phyloP scores from a whole-genome alignment of 495 filamentous ascomycete species.

The Hypoxylon rickii region DNA sequence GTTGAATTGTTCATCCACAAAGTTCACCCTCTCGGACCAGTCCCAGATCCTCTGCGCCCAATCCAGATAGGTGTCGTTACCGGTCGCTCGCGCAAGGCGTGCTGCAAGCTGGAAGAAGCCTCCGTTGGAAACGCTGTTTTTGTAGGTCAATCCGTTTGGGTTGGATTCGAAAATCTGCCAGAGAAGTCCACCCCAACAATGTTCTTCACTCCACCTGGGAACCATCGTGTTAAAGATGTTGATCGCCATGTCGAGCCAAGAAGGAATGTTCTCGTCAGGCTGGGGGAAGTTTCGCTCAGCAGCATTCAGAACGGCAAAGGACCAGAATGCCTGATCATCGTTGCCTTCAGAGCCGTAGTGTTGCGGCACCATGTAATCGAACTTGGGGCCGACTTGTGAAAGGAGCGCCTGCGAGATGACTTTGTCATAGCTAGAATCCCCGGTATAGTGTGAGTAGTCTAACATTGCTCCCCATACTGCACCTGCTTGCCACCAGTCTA shows the following conservation, averaged over 20 bases:
- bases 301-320: conserved; percentile 70
- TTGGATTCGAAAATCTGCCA: conserved; percentile 89
- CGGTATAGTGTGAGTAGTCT: conserved; percentile 85
- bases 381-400: conserved; percentile 63
- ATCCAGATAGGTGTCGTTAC: conserved; percentile 63
- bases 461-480: conserved; percentile 74
- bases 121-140: conserved; percentile 73
- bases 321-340: conserved; percentile 85
- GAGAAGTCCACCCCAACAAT: conserved; percentile 71
- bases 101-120: conserved; percentile 71
- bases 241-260: conserved; percentile 63
- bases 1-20: conserved; percentile 53
- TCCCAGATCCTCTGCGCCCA: conserved; percentile 76
- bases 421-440: conserved; percentile 73
- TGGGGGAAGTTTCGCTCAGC: conserved; percentile 75
- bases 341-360: conserved; percentile 61
- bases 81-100: conserved; percentile 68
- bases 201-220: conserved; percentile 68
- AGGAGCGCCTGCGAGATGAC: conserved; percentile 68
- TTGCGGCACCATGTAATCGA: conserved; percentile 60
- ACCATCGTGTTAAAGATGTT: conserved; percentile 53
- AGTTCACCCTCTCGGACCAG: conserved; percentile 60
- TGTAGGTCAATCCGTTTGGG: conserved; percentile 69
- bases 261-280: conserved; percentile 54
- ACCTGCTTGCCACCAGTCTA: conserved; percentile 80